These are phyloP conservation scores for Pistacia vera DNA, from an alignment of 345 rosid genomes.

Conservation along the genomic window DNA sequence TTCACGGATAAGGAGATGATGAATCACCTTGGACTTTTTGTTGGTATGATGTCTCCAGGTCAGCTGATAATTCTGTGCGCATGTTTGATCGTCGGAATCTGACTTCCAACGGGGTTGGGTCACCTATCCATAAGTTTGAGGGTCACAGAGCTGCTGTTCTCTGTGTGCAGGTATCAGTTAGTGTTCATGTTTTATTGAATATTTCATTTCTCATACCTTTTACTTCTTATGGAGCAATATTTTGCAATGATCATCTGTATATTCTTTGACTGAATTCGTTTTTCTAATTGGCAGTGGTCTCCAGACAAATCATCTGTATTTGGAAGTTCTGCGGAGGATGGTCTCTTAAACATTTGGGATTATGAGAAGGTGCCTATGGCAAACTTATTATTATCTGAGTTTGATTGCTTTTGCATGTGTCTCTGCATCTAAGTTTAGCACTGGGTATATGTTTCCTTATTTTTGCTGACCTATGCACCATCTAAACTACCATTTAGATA, in stretches of 20 bases:
- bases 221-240: neutral
- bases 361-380: constrained; percentile 66
- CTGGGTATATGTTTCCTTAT: neutral
- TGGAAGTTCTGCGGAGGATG: constrained; percentile 98
- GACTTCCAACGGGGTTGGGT: constrained; percentile 72
- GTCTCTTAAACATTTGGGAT: constrained; percentile 93
- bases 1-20: constrained; percentile 12
- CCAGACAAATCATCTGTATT: constrained; percentile 89
- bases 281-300: constrained; percentile 65
- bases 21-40: constrained; percentile 2
- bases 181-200: neutral
- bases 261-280: constrained; percentile 11
- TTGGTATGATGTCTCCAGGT: constrained; percentile 46
- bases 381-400: neutral
- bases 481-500: no score
- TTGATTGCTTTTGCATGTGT: neutral
- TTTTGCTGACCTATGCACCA: no score
- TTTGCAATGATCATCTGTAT: neutral
- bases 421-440: neutral
- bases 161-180: constrained; percentile 75
- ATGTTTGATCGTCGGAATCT: constrained; percentile 92
- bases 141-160: constrained; percentile 93
- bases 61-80: constrained; percentile 92
- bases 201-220: neutral
- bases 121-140: constrained; percentile 79